A percentile compares a stretch with the other conserved stretches of the same genome.
Evolutionary conservation across 1,284 basidiomycete species (phyloP).

Genomic region (Taiwanofungus camphoratus): DNA sequence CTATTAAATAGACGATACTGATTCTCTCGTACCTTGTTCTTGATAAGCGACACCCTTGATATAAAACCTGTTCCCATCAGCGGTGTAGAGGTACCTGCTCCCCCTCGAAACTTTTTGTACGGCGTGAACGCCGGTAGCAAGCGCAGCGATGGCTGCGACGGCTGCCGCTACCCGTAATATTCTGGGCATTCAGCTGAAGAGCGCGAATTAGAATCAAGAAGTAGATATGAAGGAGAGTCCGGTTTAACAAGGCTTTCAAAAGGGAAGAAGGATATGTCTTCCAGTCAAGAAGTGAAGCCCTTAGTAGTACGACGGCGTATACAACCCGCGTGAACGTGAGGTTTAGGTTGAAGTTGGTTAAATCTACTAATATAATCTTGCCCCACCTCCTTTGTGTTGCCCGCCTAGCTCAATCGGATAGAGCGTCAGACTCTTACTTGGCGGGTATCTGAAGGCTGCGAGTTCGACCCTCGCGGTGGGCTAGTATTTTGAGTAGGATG

Average conservation of each 20-base stretch:
- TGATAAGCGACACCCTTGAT: slow-evolving; percentile 93
- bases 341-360: too few species aligned
- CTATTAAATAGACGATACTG: slow-evolving; percentile 4
- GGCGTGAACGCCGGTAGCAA: slow-evolving; percentile 42
- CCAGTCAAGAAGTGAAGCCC: too few species aligned
- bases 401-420: slow-evolving; percentile 85
- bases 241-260: too few species aligned
- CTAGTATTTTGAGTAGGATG: too few species aligned
- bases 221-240: too few species aligned
- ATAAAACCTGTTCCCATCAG: slow-evolving; percentile 74
- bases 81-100: slow-evolving; percentile 77
- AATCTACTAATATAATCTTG: too few species aligned
- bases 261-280: too few species aligned
- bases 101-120: slow-evolving; percentile 54
- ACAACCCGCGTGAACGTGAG: too few species aligned
- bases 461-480: slow-evolving; percentile 91
- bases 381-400: too few species aligned
- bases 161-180: slow-evolving; percentile 18
- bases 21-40: slow-evolving; percentile 55
- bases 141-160: slow-evolving; percentile 22
- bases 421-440: slow-evolving; percentile 68
- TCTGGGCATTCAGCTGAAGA: slow-evolving; percentile 26
- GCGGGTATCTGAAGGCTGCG: slow-evolving; percentile 72
- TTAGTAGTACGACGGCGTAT: too few species aligned
- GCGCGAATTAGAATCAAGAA: too few species aligned